These are phyloP conservation scores for Stachybotrys elegans DNA, from an alignment of 2,329 filamentous ascomycete genomes.

Conservation along the genomic window DNA sequence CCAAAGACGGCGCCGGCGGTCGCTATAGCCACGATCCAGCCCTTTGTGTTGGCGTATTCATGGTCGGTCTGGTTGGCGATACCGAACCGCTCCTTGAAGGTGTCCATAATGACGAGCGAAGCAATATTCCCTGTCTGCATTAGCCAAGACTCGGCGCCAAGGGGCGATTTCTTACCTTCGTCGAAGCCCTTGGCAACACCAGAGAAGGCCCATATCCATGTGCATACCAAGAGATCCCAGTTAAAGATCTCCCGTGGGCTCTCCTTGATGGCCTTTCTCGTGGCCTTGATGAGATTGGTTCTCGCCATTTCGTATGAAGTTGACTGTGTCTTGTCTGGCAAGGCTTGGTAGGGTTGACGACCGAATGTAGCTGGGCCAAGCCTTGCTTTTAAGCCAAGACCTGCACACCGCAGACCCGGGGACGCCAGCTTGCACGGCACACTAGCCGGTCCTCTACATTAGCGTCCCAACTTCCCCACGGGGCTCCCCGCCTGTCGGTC, in stretches of 20 bases:
- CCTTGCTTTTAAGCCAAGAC: too few relatives aligned
- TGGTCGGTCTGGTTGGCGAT: slow-evolving; percentile 15
- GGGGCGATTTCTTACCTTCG: slow-evolving; percentile 14
- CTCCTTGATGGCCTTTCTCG: slow-evolving; percentile 17
- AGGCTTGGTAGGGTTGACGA: too few relatives aligned
- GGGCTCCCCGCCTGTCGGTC: too few relatives aligned
- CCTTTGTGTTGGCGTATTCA: slow-evolving; percentile 22
- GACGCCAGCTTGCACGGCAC: too few relatives aligned
- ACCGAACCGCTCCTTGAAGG: slow-evolving; percentile 19
- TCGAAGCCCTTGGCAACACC: slow-evolving; percentile 25
- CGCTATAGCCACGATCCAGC: slow-evolving; percentile 25
- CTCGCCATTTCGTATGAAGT: slow-evolving; percentile 13
- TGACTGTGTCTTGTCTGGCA: too few relatives aligned
- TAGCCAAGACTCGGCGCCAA: background rate
- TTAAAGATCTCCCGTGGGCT: slow-evolving; percentile 23
- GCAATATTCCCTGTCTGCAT: slow-evolving; percentile 19
- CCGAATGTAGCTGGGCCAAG: too few relatives aligned
- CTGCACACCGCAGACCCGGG: too few relatives aligned
- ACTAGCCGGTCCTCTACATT: too few relatives aligned
- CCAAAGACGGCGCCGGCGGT: slow-evolving; percentile 23
- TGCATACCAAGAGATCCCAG: slow-evolving; percentile 19
- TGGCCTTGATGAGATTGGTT: slow-evolving; percentile 19
- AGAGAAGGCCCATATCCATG: slow-evolving; percentile 20
- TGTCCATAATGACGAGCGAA: slow-evolving; percentile 20
- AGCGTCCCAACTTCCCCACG: too few relatives aligned